Conservation (phyloP, 2,329 filamentous ascomycete genomes). For the Ambrosiella cleistominuta region DNA sequence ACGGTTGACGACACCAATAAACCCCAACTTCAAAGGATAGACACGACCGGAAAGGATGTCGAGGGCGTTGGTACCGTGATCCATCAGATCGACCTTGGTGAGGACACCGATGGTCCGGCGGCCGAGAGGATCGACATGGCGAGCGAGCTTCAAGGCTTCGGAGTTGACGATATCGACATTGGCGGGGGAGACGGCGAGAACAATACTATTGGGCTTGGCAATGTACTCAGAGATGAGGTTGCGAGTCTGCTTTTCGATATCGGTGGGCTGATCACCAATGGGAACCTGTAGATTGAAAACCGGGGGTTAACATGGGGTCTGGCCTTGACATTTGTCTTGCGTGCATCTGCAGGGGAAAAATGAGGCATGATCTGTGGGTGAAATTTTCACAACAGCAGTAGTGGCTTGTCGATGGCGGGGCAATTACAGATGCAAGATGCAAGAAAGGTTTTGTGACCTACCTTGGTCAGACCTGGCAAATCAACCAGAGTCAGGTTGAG, state of each 20-base stretch:
- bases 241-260: slow-evolving; percentile 96
- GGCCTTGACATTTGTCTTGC: slow-evolving; percentile 12
- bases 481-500: slow-evolving; percentile 93
- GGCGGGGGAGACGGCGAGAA: slow-evolving; percentile 87
- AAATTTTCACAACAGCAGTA: not conserved
- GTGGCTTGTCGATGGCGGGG: not conserved
- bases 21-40: slow-evolving; percentile 90
- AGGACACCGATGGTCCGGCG: slow-evolving; percentile 90
- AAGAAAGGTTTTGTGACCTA: slow-evolving; percentile 20
- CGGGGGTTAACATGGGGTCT: slow-evolving; percentile 11
- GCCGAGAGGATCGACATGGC: slow-evolving; percentile 90
- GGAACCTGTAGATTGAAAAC: slow-evolving; percentile 43
- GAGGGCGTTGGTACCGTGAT: slow-evolving; percentile 92
- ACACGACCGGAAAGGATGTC: slow-evolving; percentile 96
- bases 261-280: slow-evolving; percentile 89
- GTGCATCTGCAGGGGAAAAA: slow-evolving; percentile 4
- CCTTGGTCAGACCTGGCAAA: slow-evolving; percentile 88
- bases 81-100: slow-evolving; percentile 96
- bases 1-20: slow-evolving; percentile 94
- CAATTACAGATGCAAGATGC: not conserved
- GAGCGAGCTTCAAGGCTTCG: slow-evolving; percentile 86
- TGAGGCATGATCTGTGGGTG: not conserved
- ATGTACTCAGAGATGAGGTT: slow-evolving; percentile 97
- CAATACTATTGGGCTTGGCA: slow-evolving; percentile 95
- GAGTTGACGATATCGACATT: slow-evolving; percentile 98